Evolutionary conservation across 495 filamentous ascomycete species (phyloP).

Genomic region (Tuber borchii): DNA sequence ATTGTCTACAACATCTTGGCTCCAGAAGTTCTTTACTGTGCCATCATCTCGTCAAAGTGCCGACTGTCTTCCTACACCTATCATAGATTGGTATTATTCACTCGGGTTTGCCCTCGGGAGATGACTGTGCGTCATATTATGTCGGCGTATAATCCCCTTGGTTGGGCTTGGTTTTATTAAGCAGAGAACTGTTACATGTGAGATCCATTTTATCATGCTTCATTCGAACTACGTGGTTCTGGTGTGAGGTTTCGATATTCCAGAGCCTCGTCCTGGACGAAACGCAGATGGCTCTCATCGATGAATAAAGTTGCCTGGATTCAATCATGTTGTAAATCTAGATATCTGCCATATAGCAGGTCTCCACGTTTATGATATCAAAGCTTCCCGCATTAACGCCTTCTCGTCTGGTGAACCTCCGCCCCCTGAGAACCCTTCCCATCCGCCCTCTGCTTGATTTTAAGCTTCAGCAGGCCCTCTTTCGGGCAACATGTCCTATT

Average conservation of each 20-base stretch:
- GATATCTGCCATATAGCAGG: slow-evolving; percentile 2
- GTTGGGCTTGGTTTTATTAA: not conserved
- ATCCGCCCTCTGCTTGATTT: slow-evolving; percentile 73
- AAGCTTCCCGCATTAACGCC: slow-evolving; percentile 19
- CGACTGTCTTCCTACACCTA: not conserved
- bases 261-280: not conserved
- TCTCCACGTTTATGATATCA: not conserved
- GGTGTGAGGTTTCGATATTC: not conserved
- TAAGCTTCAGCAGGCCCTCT: slow-evolving; percentile 65
- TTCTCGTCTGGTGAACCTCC: slow-evolving; percentile 21
- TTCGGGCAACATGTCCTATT: slow-evolving; percentile 77
- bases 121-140: not conserved
- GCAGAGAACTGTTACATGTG: not conserved
- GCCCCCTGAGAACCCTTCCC: slow-evolving; percentile 35
- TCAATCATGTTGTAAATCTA: slow-evolving; percentile 3
- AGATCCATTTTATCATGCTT: not conserved
- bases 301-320: slow-evolving; percentile 4
- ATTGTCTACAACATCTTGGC: not conserved
- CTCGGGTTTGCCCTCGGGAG: not conserved
- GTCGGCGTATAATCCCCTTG: not conserved
- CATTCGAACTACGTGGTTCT: not conserved
- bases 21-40: not conserved
- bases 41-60: not conserved
- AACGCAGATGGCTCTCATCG: slow-evolving; percentile 2
- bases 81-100: not conserved